Evolutionary conservation across 805 yeast genomes (phyloP).

Genomic region (Starmerella khaoyaiensis): DNA sequence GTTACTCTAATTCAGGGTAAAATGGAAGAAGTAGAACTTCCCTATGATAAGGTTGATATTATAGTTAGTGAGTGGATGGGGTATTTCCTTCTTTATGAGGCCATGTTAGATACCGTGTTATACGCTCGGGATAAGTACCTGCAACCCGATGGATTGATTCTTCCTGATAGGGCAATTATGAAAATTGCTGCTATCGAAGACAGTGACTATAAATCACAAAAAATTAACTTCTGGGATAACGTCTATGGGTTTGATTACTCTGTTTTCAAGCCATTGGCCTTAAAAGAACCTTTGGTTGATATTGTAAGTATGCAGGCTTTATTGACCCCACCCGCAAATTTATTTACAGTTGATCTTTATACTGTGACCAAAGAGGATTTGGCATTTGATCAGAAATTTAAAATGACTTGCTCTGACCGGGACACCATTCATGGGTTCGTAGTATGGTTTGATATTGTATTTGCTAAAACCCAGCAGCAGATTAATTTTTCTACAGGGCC

Average conservation of each 20-base stretch:
- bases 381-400: slow-evolving; percentile 59
- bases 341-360: slow-evolving; percentile 78
- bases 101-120: slow-evolving; percentile 93
- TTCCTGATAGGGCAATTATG: slow-evolving; percentile 89
- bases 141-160: slow-evolving; percentile 71
- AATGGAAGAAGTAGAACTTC: slow-evolving; percentile 78
- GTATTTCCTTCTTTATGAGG: slow-evolving; percentile 84
- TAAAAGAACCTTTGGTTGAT: slow-evolving; percentile 91
- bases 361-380: slow-evolving; percentile 75
- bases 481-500: slow-evolving; percentile 89
- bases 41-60: slow-evolving; percentile 81
- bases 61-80: slow-evolving; percentile 99
- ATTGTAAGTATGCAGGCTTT: slow-evolving; percentile 72
- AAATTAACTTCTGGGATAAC: slow-evolving; percentile 87
- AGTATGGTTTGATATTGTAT: slow-evolving; percentile 90
- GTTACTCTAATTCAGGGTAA: slow-evolving; percentile 86
- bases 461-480: slow-evolving; percentile 37
- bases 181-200: slow-evolving; percentile 89
- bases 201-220: slow-evolving; percentile 79
- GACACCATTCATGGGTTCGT: slow-evolving; percentile 81
- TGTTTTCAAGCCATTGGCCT: slow-evolving; percentile 75
- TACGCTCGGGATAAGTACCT: slow-evolving; percentile 82
- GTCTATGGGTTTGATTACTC: slow-evolving; percentile 94
- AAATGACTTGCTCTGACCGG: slow-evolving; percentile 57
- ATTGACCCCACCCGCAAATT: slow-evolving; percentile 54